Evolutionary conservation across 2,329 filamentous ascomycete species (phyloP), one percentile per base, ranked within the genome.

Genomic region (Xylaria sp.): DNA sequence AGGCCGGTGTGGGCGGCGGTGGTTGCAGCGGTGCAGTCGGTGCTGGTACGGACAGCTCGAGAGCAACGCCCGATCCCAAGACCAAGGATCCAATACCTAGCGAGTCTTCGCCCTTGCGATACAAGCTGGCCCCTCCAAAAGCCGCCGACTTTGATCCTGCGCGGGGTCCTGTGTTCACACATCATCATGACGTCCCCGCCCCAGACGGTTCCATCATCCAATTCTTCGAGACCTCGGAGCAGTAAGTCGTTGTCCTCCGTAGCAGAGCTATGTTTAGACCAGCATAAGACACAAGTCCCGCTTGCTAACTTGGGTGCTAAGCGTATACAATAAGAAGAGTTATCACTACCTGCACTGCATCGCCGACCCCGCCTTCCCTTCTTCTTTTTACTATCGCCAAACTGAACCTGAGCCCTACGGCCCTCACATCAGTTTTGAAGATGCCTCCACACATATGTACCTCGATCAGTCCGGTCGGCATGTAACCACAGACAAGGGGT

Each of bases 281-380:
- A 25, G 2, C 13, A 20, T 55, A 62, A 36, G 62, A 51, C 36
- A 25, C 36, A 25, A 43, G 20, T 10, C 36, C 15, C 13, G 60
- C 36, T 18, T 15, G 60, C 69, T 69, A 61, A 73, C 60, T 7
- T 39, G 7, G 28, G 13, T 36, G 13, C 8, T 49, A 88, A 68
- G 87, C 76, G 87, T 89, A 18, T 87, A 84, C 67, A 91, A 91
- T 72, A 90, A 90, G 75, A 90, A 89, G 75, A 88, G 91, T 64
- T 98, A 95, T 79, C 92, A 94, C 68, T 98, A 98, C 79, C 92
- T 91, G 39, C 92, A 94, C 75, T 97, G 93, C 78, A 94, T 98
- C 73, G 94, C 94, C 73, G 94, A 98, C 74, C 94, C 94, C 1
- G 86, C 88, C 23, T 97, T 98, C 77, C 91, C 93, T 7, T 93